A percentile compares a stretch with the other conserved stretches of the same genome.
Evolutionary conservation across 23 red algal genomes (phyloP).

Genomic region (Gracilaria vermiculophylla): DNA sequence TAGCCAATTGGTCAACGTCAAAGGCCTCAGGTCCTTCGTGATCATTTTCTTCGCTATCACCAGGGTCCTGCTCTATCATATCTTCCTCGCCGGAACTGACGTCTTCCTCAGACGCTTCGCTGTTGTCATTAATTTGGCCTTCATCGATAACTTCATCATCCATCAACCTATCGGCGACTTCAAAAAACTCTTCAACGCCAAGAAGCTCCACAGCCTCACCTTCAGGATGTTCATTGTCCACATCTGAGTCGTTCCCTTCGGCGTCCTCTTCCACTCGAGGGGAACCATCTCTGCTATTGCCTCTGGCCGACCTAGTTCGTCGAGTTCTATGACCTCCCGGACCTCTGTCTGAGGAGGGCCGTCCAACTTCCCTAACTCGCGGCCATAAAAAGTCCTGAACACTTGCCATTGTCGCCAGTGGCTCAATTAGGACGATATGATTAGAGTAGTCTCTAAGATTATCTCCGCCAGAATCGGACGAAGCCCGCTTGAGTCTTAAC

Average conservation of each 20-base stretch:
- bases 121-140: conserved; percentile 50
- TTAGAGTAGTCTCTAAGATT: conserved; percentile 76
- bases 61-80: conserved; percentile 54
- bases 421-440: conserved; percentile 86
- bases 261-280: background rate
- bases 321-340: background rate
- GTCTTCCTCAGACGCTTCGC: conserved; percentile 42
- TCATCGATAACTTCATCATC: conserved; percentile 11
- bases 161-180: conserved; percentile 31
- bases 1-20: conserved; percentile 47
- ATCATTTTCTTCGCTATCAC: conserved; percentile 45
- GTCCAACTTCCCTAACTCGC: conserved; percentile 41
- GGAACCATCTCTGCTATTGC: conserved; percentile 20
- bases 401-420: conserved; percentile 75
- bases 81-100: conserved; percentile 68
- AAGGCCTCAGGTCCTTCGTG: conserved; percentile 44
- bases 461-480: background rate
- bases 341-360: background rate
- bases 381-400: conserved; percentile 87
- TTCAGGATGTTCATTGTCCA: conserved; percentile 14
- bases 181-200: conserved; percentile 21
- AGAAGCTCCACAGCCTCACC: conserved; percentile 19
- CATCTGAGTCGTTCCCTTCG: background rate
- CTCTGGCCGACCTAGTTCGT: background rate
- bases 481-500: conserved; percentile 48